Evolutionary conservation across 768 basidiomycete species (phyloP).

Genomic region (Sporobolomyces roseus): DNA sequence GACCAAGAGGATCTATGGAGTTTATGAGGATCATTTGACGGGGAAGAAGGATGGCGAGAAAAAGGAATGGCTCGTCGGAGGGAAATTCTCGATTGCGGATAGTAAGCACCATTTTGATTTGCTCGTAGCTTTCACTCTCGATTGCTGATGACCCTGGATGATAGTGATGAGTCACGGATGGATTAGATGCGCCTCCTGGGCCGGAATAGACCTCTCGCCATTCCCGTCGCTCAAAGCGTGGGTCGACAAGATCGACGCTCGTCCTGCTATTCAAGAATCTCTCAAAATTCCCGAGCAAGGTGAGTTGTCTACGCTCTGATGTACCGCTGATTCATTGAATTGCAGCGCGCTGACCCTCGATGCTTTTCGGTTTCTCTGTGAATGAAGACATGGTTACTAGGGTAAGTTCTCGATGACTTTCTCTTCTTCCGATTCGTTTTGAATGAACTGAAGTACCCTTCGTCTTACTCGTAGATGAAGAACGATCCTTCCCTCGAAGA

Average conservation of each 20-base stretch:
- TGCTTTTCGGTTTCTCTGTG: too few species aligned
- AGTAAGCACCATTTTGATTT: conserved; percentile 12
- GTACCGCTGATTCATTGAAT: too few species aligned
- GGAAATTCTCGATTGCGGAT: conserved; percentile 41
- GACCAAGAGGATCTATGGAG: conserved; percentile 37
- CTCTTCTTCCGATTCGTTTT: not conserved
- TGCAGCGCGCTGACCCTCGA: too few species aligned
- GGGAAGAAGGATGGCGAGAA: conserved; percentile 30
- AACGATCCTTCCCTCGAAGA: conserved; percentile 13
- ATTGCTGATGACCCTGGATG: too few species aligned
- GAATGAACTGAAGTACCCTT: too few species aligned
- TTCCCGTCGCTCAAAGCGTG: conserved; percentile 29
- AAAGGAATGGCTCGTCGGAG: conserved; percentile 41
- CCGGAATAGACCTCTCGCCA: conserved; percentile 23
- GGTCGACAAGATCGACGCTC: conserved; percentile 36
- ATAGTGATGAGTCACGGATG: conserved; percentile 4
- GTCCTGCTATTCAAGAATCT: conserved; percentile 23
- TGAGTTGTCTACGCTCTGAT: too few species aligned
- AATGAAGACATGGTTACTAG: conserved; percentile 6
- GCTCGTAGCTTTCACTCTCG: too few species aligned
- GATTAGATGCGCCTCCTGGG: conserved; percentile 11
- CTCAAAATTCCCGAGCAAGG: conserved; percentile 33
- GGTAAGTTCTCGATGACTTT: not conserved
- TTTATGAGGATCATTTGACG: conserved; percentile 35
- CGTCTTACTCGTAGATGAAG: not conserved